These are phyloP conservation scores for Ophiostoma tasmaniense DNA, from an alignment of 2,329 filamentous ascomycete genomes.

Conservation along the genomic window DNA sequence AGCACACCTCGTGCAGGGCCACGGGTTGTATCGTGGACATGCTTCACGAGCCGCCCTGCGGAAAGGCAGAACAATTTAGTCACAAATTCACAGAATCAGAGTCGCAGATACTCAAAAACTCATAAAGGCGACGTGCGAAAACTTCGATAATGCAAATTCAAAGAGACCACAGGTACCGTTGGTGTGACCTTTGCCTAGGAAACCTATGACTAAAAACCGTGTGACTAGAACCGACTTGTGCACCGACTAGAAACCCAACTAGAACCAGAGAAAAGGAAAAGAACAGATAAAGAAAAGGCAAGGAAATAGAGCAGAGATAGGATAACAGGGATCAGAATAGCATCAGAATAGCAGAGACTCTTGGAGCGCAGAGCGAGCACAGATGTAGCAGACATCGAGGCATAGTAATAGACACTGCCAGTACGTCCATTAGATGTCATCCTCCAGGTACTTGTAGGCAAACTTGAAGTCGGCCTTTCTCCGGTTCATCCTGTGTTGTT, in stretches of 20 bases:
- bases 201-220: background rate
- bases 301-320: background rate
- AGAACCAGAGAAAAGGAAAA: background rate
- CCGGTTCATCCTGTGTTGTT: slow-evolving; percentile 77
- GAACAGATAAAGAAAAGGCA: background rate
- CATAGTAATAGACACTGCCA: background rate
- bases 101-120: no score
- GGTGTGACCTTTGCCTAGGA: background rate
- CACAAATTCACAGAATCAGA: no score
- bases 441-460: slow-evolving; percentile 93
- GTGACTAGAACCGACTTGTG: background rate
- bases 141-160: background rate
- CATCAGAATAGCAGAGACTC: background rate
- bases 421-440: slow-evolving; percentile 55
- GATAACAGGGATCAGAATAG: background rate
- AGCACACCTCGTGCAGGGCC: no score
- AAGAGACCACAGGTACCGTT: slow-evolving; percentile 1
- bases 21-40: background rate
- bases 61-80: background rate
- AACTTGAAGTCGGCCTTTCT: slow-evolving; percentile 98
- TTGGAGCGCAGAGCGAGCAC: background rate
- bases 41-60: background rate
- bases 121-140: background rate
- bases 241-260: slow-evolving; percentile 1
- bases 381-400: background rate